Evolutionary conservation across 2,329 filamentous ascomycete species (phyloP).

Genomic region (Sclerotinia subarctica): DNA sequence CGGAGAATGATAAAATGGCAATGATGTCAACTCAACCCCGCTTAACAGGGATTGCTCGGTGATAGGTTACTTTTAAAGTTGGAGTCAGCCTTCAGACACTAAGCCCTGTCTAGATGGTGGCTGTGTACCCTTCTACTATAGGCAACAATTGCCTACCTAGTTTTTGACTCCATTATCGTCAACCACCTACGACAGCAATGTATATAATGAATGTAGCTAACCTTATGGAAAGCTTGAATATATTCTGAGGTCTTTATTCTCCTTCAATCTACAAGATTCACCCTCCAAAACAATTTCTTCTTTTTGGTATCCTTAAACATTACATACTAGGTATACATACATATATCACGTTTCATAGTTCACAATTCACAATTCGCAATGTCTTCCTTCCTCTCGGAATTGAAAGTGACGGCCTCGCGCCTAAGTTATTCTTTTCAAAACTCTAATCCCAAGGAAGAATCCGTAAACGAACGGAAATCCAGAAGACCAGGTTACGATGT

Average conservation of each 20-base stretch:
- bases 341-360: background rate
- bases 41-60: background rate
- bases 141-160: background rate
- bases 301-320: background rate
- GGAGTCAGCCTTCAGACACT: conserved; percentile 12
- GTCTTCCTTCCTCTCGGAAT: background rate
- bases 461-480: background rate
- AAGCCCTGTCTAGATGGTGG: conserved; percentile 7
- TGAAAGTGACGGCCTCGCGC: background rate
- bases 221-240: background rate
- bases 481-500: conserved; percentile 5
- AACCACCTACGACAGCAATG: background rate
- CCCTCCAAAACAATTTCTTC: background rate
- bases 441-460: background rate
- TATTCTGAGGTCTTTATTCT: background rate
- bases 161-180: background rate
- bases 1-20: background rate
- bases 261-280: background rate
- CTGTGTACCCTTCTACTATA: background rate
- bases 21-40: conserved; percentile 1
- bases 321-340: background rate
- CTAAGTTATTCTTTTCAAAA: background rate
- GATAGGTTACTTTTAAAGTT: background rate
- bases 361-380: background rate
- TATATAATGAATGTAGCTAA: background rate